phyloP scores from a whole-genome alignment of 164 flowering plant genomes.

The Chimonanthus praecox region DNA sequence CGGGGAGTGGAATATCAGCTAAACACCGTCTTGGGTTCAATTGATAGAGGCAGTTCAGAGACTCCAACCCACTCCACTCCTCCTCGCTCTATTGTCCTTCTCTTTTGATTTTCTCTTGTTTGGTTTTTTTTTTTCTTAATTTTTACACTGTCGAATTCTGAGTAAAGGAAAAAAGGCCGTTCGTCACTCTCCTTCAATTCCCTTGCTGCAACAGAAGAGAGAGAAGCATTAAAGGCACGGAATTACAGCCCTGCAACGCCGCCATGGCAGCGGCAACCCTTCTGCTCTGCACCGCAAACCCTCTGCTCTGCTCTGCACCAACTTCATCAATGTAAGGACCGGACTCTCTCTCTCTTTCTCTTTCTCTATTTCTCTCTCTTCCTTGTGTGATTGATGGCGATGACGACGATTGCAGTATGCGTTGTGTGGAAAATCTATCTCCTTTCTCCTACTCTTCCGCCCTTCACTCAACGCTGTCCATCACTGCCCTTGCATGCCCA shows the following conservation, averaged over 20 bases:
- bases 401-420: conserved; percentile 8
- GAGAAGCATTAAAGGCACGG: conserved; percentile 45
- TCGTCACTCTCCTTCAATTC: conserved; percentile 8
- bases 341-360: conserved; percentile 4
- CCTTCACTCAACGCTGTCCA: neutral
- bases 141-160: neutral
- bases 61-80: neutral
- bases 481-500: conserved; percentile 3
- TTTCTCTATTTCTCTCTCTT: conserved; percentile 8
- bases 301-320: conserved; percentile 4
- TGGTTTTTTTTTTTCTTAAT: neutral
- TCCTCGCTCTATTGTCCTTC: neutral
- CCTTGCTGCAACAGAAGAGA: conserved; percentile 5
- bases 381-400: conserved; percentile 2
- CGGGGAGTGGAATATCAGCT: neutral
- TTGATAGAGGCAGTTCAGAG: neutral
- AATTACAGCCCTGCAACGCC: conserved; percentile 73
- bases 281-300: conserved; percentile 18
- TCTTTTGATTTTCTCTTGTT: neutral
- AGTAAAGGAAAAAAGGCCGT: neutral
- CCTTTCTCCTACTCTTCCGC: conserved; percentile 4
- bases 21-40: neutral
- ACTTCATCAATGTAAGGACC: conserved; percentile 33
- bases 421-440: conserved; percentile 3
- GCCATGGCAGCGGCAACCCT: conserved; percentile 50